Base-by-base conservation (phyloP, 441 rosid genomes). In the Adansonia gregorii region DNA sequence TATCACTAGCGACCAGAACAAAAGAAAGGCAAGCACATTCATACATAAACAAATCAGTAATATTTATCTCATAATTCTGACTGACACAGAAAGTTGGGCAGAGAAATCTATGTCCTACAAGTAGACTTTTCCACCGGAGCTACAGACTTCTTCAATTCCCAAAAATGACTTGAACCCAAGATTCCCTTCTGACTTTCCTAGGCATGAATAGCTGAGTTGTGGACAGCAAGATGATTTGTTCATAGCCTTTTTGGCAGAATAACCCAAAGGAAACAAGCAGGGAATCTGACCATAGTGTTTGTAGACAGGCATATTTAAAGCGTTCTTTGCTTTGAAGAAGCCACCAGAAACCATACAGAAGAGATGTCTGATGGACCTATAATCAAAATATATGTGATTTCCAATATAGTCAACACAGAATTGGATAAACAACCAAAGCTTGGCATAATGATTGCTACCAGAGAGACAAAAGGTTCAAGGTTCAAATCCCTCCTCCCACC, bases 211-310 rank as follows among this genome's bases (percentile, higher is more conserved):
- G 39, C 46, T 39, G 31, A 19, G 31, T 55, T 55, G 48, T 10
- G 43, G 15, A 10, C 4, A 10, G 64, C 51, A 54, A 52, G 45
- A 70, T 1, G 49, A 55, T n/a, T 15, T 14, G 35, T 52, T 52
- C 8, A n/a, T 31, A 52, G 43, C 49, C 63, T 31, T 52, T 54
- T 48, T 17, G 49, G 64, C 46, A 52, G 58, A 55, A 35, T 55
- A 72, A 72, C 22, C 75, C 65, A 55, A 72, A 2, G 17, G 52
- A 72, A 72, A 39, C 19, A 72, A 39, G 75, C 19, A 31, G 49
- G n/a, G 24, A 9, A n/a, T 9, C 8, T n/a, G 14, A 71, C 63
- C 27, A 52, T 52, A 31, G 4, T 52, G 4, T 68, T 49, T 48
- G 17, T 6, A 68, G 11, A 27, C 2, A 27, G 35, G 15, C 22